phyloP scores from a whole-genome alignment of 140 eudicot species.

The Senecio squalidus region DNA sequence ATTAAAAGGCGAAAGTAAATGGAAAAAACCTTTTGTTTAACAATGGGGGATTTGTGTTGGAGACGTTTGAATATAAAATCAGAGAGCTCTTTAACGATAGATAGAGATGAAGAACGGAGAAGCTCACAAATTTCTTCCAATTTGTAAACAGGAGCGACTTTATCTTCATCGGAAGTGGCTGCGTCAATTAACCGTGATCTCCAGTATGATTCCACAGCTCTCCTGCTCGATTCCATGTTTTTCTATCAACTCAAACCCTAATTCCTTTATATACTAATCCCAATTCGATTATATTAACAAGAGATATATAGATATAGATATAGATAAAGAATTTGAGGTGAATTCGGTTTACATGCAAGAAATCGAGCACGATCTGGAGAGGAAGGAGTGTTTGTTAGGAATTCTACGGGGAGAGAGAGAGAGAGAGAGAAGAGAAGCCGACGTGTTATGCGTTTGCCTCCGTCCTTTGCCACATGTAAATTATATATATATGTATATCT shows the following conservation, averaged over 20 bases:
- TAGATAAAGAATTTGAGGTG: too few species aligned
- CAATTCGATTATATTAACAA: neutral
- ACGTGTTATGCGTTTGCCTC: slow-evolving; percentile 6
- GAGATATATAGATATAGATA: neutral
- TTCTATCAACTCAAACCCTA: too few species aligned
- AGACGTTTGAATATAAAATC: slow-evolving; percentile 73
- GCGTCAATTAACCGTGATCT: slow-evolving; percentile 77
- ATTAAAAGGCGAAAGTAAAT: too few species aligned
- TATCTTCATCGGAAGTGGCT: slow-evolving; percentile 87
- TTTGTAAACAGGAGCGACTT: slow-evolving; percentile 87
- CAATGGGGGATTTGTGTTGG: slow-evolving; percentile 80
- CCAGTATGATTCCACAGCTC: slow-evolving; percentile 99
- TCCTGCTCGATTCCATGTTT: slow-evolving; percentile 79
- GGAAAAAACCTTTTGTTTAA: slow-evolving; percentile 66
- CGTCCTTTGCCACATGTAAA: slow-evolving; percentile 1
- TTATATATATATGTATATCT: too few species aligned
- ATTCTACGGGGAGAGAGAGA: neutral
- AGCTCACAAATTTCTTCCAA: slow-evolving; percentile 86
- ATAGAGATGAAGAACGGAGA: slow-evolving; percentile 60
- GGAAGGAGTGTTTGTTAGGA: neutral
- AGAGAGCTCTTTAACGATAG: slow-evolving; percentile 69
- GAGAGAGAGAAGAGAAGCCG: slow-evolving; percentile 1
- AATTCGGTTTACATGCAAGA: slow-evolving; percentile 2
- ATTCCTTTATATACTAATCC: too few species aligned
- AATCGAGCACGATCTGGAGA: slow-evolving; percentile 17